Evolutionary conservation across 176 grass and related monocot genomes (phyloP).

Genomic region (Dactylis glomerata): DNA sequence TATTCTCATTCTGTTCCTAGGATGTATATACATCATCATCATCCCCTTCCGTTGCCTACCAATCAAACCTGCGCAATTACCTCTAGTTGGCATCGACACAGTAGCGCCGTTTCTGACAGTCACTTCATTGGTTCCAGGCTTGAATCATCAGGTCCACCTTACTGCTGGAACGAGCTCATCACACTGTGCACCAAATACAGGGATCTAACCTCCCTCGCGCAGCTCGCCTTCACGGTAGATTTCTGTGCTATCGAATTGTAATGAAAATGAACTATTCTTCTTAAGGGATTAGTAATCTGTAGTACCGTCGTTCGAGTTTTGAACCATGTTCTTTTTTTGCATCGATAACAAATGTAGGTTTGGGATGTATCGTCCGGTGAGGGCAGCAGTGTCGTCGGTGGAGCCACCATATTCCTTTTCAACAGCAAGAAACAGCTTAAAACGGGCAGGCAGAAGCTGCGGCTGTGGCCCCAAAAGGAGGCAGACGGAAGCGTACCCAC

Average conservation of each 20-base stretch:
- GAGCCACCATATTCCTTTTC: conserved; percentile 82
- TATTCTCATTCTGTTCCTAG: conserved; percentile 12
- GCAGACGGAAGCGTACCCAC: conserved; percentile 90
- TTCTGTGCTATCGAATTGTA: not conserved
- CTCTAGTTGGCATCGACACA: not conserved
- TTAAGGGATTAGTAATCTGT: not conserved
- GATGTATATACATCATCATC: too few species aligned
- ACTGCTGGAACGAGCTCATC: conserved; percentile 85
- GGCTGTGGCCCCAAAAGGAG: conserved; percentile 66
- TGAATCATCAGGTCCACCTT: conserved; percentile 61
- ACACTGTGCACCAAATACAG: conserved; percentile 85
- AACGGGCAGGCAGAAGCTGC: conserved; percentile 78
- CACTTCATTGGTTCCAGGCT: conserved; percentile 38
- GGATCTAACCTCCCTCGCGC: conserved; percentile 82
- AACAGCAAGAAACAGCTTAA: conserved; percentile 95
- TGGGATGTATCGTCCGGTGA: conserved; percentile 73
- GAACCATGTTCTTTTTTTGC: not conserved
- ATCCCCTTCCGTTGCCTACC: too few species aligned
- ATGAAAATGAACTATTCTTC: not conserved
- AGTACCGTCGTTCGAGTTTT: not conserved
- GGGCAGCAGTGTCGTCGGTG: conserved; percentile 50
- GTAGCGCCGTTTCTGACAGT: not conserved
- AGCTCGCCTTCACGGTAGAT: conserved; percentile 82
- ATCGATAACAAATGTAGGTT: conserved; percentile 41
- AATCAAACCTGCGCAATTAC: not conserved